phyloP scores from a whole-genome alignment of 2,329 filamentous ascomycete genomes.

The Colletotrichum ledebouriae region DNA sequence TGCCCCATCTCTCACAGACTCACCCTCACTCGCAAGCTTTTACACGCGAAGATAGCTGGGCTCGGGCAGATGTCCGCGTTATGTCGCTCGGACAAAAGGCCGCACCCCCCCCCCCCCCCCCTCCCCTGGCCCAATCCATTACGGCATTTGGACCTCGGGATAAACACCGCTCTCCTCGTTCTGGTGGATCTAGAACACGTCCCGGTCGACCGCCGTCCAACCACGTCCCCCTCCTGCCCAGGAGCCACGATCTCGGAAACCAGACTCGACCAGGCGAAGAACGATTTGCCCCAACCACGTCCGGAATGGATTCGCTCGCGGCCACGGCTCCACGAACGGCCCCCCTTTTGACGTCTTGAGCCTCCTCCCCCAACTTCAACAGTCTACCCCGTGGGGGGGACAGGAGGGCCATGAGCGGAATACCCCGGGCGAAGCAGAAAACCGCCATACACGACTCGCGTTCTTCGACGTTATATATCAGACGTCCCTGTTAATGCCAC shows the following conservation, averaged over 20 bases:
- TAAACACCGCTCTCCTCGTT: slow-evolving; percentile 22
- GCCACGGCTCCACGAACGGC: slow-evolving; percentile 16
- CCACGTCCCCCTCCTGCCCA: slow-evolving; percentile 15
- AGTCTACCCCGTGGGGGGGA: slow-evolving; percentile 29
- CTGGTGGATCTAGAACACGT: slow-evolving; percentile 18
- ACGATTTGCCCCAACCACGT: slow-evolving; percentile 9
- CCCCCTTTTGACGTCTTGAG: not conserved
- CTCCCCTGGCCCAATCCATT: not conserved
- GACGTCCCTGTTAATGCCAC: slow-evolving; percentile 4
- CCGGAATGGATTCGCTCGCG: slow-evolving; percentile 9
- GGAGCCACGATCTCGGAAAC: slow-evolving; percentile 5
- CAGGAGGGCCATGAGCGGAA: slow-evolving; percentile 11
- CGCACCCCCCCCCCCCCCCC: not conserved
- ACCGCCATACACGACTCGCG: slow-evolving; percentile 25
- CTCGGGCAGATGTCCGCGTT: slow-evolving; percentile 28
- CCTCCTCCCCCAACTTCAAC: slow-evolving; percentile 25
- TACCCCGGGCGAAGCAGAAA: slow-evolving; percentile 13
- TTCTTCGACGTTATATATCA: slow-evolving; percentile 18
- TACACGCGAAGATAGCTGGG: not conserved
- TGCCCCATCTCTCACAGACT: not conserved
- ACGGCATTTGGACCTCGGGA: slow-evolving; percentile 14
- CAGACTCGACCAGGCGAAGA: not conserved
- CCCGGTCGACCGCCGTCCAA: slow-evolving; percentile 19
- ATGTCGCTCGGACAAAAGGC: slow-evolving; percentile 17
- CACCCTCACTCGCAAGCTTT: not conserved